Base-by-base conservation (phyloP, 2,329 filamentous ascomycete species). In the Trichoderma koningii region DNA sequence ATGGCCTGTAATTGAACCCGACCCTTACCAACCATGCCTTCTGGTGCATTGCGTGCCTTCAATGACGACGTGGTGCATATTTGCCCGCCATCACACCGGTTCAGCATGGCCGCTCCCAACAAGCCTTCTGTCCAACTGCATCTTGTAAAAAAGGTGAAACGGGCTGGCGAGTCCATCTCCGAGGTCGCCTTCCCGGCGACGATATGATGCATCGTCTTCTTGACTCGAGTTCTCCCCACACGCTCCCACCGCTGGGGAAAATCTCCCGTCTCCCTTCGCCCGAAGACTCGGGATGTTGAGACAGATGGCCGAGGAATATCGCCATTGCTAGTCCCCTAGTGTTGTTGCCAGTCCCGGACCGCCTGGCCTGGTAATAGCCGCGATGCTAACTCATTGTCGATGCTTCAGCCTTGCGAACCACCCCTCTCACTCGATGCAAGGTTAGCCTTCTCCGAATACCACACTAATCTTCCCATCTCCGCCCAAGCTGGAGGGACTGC, bases 381-480 rank as follows among this genome's bases (percentile, higher is more conserved):
- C 48, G n/a, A 21, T 52, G 28, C 59, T 53, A 34, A 19, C 19
- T 60, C 50, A 51, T 26, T 17, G 38, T 53, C 12, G 19, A 23
- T 48, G 28, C 47, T 52, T 62, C 59, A 62, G 59, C 59, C 59
- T 62, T 62, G 59, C 48, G 48, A 42, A 62, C 19, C 57, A 51
- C 57, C 38, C 34, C 42, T 23, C 59, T 45, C 23, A 45, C 26
- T 34, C 23, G 47, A 48, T 19, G 48, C 48, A 38, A 38, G 26
- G 38, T 38, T 45, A 62, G 23, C 59, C 59, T 62, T 53, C 47
- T 38, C 44, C 52, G 47, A 47, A 12, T 52, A 53, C n/a, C 48
- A 52, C 47, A 17, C 57, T 51, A 52, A 52, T 52, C 48, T 42
- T 42, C 53, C 38, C 42, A 30, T 61, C 48, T 21, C 59, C 57